Conservation (phyloP, 2,329 filamentous ascomycete genomes). For the Sporothrix phasma region DNA sequence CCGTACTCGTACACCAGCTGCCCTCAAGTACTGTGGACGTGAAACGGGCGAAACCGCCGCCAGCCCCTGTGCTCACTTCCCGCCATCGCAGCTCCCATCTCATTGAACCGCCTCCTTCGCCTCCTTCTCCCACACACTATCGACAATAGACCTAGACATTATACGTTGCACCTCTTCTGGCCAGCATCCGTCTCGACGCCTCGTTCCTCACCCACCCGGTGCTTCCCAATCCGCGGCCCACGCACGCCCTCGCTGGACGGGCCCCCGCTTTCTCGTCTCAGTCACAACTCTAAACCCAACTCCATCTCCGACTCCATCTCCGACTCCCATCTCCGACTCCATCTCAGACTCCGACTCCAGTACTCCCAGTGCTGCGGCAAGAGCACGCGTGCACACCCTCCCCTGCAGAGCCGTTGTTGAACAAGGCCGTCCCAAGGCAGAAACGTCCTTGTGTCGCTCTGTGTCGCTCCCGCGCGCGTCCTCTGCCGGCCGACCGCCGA, state of each 20-base stretch:
- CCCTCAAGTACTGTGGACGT: slow-evolving; percentile 8
- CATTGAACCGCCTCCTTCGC: not conserved
- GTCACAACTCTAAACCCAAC: not conserved
- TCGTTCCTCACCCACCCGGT: not conserved
- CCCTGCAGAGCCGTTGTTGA: not conserved
- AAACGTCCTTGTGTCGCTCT: not conserved
- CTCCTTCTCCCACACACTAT: not conserved
- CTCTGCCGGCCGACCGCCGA: not conserved
- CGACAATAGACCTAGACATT: not conserved
- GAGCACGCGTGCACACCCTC: no score
- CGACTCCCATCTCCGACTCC: no score
- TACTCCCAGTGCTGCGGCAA: no score
- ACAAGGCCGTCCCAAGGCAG: not conserved
- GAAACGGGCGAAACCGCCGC: slow-evolving; percentile 14
- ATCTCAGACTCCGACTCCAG: no score
- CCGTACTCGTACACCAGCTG: not conserved
- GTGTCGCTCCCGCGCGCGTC: no score
- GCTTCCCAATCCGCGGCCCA: not conserved
- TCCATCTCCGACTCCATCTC: no score
- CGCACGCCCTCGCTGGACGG: not conserved
- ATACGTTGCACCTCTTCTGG: no score
- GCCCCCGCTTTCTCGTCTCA: not conserved
- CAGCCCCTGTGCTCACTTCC: slow-evolving; percentile 8
- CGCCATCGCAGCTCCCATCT: not conserved
- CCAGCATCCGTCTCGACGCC: no score